phyloP scores from a whole-genome alignment of 2,329 filamentous ascomycete species.

The Alternaria gansuensis region DNA sequence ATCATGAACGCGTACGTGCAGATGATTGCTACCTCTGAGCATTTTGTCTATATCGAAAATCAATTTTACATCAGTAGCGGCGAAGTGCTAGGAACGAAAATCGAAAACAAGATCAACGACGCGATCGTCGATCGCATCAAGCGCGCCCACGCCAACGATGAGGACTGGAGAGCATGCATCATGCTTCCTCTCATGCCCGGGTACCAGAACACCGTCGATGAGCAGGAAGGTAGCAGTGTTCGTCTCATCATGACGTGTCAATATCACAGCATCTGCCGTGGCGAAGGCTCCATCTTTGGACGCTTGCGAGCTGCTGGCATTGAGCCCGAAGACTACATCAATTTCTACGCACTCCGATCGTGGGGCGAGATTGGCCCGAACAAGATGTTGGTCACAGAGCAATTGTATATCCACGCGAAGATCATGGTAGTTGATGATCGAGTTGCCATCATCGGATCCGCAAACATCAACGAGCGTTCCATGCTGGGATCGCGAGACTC shows the following conservation, averaged over 20 bases:
- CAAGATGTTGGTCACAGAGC: constrained; percentile 87
- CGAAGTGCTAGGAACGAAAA: constrained; percentile 84
- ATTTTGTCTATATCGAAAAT: constrained; percentile 98
- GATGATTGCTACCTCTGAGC: constrained; percentile 92
- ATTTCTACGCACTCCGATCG: constrained; percentile 89
- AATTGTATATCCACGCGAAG: constrained; percentile 98
- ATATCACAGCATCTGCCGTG: constrained; percentile 93
- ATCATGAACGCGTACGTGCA: constrained; percentile 96
- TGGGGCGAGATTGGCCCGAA: constrained; percentile 91
- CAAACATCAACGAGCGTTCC: constrained; percentile 98
- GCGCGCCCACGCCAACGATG: constrained; percentile 80
- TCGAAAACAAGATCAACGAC: constrained; percentile 93
- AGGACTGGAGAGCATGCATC: constrained; percentile 90
- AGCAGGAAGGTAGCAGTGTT: constrained; percentile 92
- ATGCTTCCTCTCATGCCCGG: constrained; percentile 97
- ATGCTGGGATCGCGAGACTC: constrained; percentile 93
- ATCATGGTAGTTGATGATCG: constrained; percentile 95
- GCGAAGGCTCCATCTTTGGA: constrained; percentile 90
- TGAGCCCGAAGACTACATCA: constrained; percentile 92
- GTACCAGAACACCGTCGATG: constrained; percentile 95
- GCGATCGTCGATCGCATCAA: constrained; percentile 92
- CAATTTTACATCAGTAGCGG: constrained; percentile 98
- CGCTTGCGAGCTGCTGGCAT: constrained; percentile 80
- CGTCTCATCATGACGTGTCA: constrained; percentile 97
- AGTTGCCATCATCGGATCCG: constrained; percentile 91